phyloP scores from a whole-genome alignment of 2,329 filamentous ascomycete species.

The Xylaria sp. region DNA sequence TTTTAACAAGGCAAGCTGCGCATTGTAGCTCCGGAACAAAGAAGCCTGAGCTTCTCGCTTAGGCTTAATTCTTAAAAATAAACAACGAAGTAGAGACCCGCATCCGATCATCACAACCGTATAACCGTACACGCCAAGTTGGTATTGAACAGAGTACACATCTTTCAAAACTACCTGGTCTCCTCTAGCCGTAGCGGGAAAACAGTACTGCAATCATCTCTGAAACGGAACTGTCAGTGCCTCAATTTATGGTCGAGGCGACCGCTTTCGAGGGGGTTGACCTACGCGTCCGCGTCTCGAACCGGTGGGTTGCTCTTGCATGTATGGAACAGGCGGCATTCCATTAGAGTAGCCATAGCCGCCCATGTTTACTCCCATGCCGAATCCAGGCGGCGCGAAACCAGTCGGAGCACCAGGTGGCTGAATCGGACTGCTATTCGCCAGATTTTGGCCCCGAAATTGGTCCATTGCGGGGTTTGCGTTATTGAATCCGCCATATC shows the following conservation, averaged over 20 bases:
- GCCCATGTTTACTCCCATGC: conserved; percentile 49
- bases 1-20: conserved; percentile 33
- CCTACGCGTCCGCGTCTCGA: conserved; percentile 69
- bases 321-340: conserved; percentile 63
- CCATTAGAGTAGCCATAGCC: conserved; percentile 56
- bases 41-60: conserved; percentile 17
- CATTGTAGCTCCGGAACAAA: conserved; percentile 22
- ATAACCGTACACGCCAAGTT: conserved; percentile 41
- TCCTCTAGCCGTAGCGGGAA: background rate
- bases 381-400: conserved; percentile 51
- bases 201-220: conserved; percentile 44
- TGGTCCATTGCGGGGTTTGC: conserved; percentile 64
- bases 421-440: conserved; percentile 64
- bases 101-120: conserved; percentile 42
- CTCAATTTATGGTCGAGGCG: conserved; percentile 46
- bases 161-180: conserved; percentile 8
- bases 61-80: conserved; percentile 35
- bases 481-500: conserved; percentile 64
- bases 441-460: conserved; percentile 63
- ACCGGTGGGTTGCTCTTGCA: conserved; percentile 68
- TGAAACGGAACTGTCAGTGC: conserved; percentile 46
- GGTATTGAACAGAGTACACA: conserved; percentile 21
- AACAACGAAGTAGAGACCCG: conserved; percentile 41
- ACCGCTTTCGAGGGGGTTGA: conserved; percentile 53
- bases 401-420: conserved; percentile 52